Evolutionary conservation across 2,329 filamentous ascomycete species (phyloP), one percentile per base, ranked within the genome.

Genomic region (Amphichorda felina): DNA sequence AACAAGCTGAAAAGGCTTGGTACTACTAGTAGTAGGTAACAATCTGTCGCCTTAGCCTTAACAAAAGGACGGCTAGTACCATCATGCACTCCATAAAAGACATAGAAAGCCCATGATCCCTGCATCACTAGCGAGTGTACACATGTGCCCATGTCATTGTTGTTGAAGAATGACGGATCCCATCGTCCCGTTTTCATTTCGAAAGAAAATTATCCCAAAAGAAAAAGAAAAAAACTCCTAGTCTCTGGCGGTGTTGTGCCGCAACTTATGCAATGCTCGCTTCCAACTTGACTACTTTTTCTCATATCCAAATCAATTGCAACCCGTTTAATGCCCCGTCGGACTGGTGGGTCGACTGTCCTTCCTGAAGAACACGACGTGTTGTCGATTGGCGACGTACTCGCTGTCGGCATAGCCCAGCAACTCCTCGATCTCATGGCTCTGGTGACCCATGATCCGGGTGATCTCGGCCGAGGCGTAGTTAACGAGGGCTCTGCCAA

Each of bases 401-500:
- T 96, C 87, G 50, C 82, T 93, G 54, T 95, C 88, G 15, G 86
- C 85, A 59, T 95, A 98, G 4, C 89, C 91, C 22, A 98, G 62
- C 30, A 91, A 63, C 8, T 71, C 68, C 33, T 78, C 68, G 43
- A 98, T 95, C 53, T 94, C 82, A 5, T 69, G 73, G 51, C 87
- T 94, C 53, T 82, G 77, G 44, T 82, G 67, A 2, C 91, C 91
- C 61, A 82, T 86, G 52, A 98, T 94, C 34, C 82, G 67, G 38
- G 67, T 63, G 41, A 98, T 87, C 59, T 98, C 89, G 1, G 70
- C 65, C 2, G 83, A 78, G n/a, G 83, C 82, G 54, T 96, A 98
- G 57, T 96, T 95, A 39, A 94, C 87, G 33, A 98, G 63, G 4
- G 86, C 88, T 25, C 89, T 70, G 0, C 91, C 91, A 15, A 96